These are phyloP conservation scores for Colletotrichum lentis DNA, from an alignment of 2,329 filamentous ascomycete genomes.

Conservation along the genomic window DNA sequence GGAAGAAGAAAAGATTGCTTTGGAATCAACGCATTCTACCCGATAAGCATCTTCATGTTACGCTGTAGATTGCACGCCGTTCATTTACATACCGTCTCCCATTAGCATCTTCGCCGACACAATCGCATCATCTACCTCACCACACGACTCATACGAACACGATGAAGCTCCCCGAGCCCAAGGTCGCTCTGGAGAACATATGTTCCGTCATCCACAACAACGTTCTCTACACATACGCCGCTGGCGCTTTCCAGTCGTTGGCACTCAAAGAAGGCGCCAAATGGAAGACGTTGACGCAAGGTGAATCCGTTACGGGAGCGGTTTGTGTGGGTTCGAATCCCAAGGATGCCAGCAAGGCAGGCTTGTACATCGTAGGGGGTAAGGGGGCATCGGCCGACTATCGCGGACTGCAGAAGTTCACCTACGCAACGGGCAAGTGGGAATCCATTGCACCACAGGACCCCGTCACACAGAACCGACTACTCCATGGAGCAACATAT, in stretches of 20 bases:
- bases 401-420: constrained; percentile 76
- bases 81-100: constrained; percentile 8
- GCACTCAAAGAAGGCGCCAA: constrained; percentile 71
- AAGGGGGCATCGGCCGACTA: constrained; percentile 63
- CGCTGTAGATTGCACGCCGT: constrained; percentile 28
- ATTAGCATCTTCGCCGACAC: constrained; percentile 7
- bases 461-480: constrained; percentile 70
- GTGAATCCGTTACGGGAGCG: constrained; percentile 75
- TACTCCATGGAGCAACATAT: constrained; percentile 79
- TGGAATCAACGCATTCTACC: neutral
- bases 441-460: constrained; percentile 54
- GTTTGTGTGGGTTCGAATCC: constrained; percentile 78
- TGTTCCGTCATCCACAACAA: constrained; percentile 85
- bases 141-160: constrained; percentile 15
- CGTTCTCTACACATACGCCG: constrained; percentile 84
- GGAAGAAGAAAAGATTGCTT: neutral
- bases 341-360: constrained; percentile 65
- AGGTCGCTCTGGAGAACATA: constrained; percentile 74
- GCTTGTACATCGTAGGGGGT: constrained; percentile 85
- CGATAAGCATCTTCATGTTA: constrained; percentile 11
- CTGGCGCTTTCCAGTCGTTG: constrained; percentile 78
- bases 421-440: constrained; percentile 64
- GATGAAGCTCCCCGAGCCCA: constrained; percentile 79
- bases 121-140: neutral
- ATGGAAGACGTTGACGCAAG: constrained; percentile 74